Percentiles rank a stretch among this genome's conserved stretches.
phyloP scores from a whole-genome alignment of 108 stramenopile genomes.

The Fragilaria crotonensis region DNA sequence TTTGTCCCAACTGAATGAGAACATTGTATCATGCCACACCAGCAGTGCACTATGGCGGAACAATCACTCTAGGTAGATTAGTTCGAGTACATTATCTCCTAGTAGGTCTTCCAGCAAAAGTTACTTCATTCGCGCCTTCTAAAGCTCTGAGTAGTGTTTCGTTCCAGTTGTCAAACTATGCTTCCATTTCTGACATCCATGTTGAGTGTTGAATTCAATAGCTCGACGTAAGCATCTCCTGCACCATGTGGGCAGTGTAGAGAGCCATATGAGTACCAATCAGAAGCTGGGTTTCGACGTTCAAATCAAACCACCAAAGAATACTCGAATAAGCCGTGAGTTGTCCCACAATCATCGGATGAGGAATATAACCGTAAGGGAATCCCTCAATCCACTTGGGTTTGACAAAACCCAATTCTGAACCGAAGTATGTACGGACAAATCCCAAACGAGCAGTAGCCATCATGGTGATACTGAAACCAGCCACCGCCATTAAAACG shows the following conservation, averaged over 20 bases:
- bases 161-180: no score
- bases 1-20: no score
- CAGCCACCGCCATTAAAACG: conserved; percentile 21
- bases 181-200: no score
- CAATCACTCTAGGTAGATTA: no score
- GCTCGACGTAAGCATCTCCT: conserved; percentile 49
- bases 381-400: conserved; percentile 49
- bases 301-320: conserved; percentile 19
- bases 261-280: conserved; percentile 33
- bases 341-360: conserved; percentile 58
- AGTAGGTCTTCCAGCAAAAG: no score
- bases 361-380: conserved; percentile 46
- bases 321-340: conserved; percentile 30
- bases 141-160: no score
- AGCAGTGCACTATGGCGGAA: no score
- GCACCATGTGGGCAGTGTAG: conserved; percentile 44
- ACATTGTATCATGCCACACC: no score
- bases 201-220: no score
- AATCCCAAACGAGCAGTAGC: conserved; percentile 51
- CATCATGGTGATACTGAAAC: conserved; percentile 35
- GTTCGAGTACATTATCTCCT: no score
- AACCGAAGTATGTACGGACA: conserved; percentile 53
- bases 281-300: conserved; percentile 20
- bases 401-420: conserved; percentile 45
- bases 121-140: no score